Percentiles rank a stretch among this genome's conserved stretches.
Conservation (phyloP, 192 early-diverging fungal species). For the Entomortierella chlamydospora region DNA sequence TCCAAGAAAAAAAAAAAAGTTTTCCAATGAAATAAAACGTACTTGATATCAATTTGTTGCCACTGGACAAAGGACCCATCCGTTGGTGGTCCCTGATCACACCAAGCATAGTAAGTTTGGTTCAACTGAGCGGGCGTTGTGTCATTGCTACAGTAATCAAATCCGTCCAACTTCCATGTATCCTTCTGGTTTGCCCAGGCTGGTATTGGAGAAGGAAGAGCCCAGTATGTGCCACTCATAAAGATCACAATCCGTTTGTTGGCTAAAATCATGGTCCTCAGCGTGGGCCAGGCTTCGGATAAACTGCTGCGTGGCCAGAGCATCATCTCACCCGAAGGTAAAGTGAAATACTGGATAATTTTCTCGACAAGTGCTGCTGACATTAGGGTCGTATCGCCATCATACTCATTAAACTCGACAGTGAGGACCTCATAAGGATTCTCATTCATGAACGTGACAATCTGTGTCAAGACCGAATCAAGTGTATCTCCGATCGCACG, state of each 20-base stretch:
- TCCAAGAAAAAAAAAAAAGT: too few relatives aligned
- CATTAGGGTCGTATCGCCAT: slow-evolving; percentile 20
- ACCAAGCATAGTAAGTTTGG: slow-evolving; percentile 37
- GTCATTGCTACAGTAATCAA: slow-evolving; percentile 23
- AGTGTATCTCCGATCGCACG: slow-evolving; percentile 40
- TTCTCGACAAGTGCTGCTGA: slow-evolving; percentile 23
- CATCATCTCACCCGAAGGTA: slow-evolving; percentile 21
- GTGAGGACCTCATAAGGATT: slow-evolving; percentile 57
- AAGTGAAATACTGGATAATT: slow-evolving; percentile 44
- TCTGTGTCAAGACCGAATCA: slow-evolving; percentile 35
- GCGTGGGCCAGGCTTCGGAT: slow-evolving; percentile 30
- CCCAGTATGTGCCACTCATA: slow-evolving; percentile 29
- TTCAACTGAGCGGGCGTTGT: slow-evolving; percentile 25
- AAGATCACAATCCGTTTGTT: slow-evolving; percentile 54
- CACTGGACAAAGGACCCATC: slow-evolving; percentile 34
- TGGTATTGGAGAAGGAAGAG: slow-evolving; percentile 28
- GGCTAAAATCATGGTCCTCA: slow-evolving; percentile 52
- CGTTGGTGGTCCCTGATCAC: slow-evolving; percentile 20
- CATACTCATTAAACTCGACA: slow-evolving; percentile 52
- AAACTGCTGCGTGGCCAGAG: slow-evolving; percentile 11
- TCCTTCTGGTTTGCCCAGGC: slow-evolving; percentile 43
- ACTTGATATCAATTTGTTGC: slow-evolving; percentile 59
- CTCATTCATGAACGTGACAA: slow-evolving; percentile 37
- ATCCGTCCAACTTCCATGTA: slow-evolving; percentile 45
- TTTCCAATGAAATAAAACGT: slow-evolving; percentile 24